These are phyloP conservation scores for Rubia yunnanensis DNA, from an alignment of 257 asterid species.

Conservation along the genomic window DNA sequence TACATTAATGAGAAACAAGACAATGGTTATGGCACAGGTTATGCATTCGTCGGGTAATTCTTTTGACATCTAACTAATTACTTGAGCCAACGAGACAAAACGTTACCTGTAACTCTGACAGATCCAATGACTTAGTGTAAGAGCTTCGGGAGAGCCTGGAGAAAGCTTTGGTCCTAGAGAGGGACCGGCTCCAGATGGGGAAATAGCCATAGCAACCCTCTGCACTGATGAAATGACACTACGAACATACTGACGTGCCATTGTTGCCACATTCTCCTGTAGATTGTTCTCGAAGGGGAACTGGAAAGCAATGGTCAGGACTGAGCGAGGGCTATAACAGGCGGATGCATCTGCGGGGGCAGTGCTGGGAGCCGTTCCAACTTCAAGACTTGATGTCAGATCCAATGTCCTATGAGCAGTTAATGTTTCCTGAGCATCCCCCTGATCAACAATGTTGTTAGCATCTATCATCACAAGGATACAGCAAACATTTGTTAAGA, in stretches of 20 bases:
- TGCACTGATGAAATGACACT: slow-evolving; percentile 92
- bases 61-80: slow-evolving; percentile 1
- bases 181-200: slow-evolving; percentile 67
- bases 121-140: slow-evolving; percentile 88
- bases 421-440: slow-evolving; percentile 34
- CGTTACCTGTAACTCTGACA: slow-evolving; percentile 82
- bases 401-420: slow-evolving; percentile 59
- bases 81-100: background rate
- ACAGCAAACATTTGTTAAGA: background rate
- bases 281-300: slow-evolving; percentile 86
- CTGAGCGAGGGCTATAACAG: slow-evolving; percentile 49
- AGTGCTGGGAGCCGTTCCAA: slow-evolving; percentile 39
- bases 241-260: slow-evolving; percentile 93
- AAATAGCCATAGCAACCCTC: slow-evolving; percentile 86
- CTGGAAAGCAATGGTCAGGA: slow-evolving; percentile 86
- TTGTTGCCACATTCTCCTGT: slow-evolving; percentile 69
- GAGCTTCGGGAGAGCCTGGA: slow-evolving; percentile 86
- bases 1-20: background rate
- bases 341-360: slow-evolving; percentile 27
- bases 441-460: slow-evolving; percentile 21
- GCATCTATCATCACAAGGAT: background rate
- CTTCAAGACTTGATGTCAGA: slow-evolving; percentile 75
- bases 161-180: slow-evolving; percentile 44
- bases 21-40: too few species aligned
- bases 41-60: background rate